These are phyloP conservation scores for Eremomyces bilateralis DNA, from an alignment of 495 filamentous ascomycete genomes.

Conservation along the genomic window DNA sequence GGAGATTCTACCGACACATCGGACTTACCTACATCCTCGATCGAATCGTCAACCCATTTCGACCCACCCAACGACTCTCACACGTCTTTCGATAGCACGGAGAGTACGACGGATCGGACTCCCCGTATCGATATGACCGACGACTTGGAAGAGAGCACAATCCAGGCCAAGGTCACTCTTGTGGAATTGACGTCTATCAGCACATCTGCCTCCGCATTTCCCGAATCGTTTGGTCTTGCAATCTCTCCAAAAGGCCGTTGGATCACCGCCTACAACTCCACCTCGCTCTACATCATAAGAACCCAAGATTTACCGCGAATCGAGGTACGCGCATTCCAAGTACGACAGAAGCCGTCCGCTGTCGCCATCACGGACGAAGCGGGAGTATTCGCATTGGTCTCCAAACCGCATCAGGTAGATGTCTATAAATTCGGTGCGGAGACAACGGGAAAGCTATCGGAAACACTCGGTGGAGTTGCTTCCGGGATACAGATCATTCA, in stretches of 20 bases:
- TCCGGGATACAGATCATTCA: slow-evolving; percentile 31
- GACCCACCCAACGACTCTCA: too few species aligned
- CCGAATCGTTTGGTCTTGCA: slow-evolving; percentile 12
- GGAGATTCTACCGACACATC: too few species aligned
- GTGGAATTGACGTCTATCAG: slow-evolving; percentile 11
- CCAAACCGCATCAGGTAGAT: slow-evolving; percentile 61
- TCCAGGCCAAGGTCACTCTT: slow-evolving; percentile 8
- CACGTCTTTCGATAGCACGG: too few species aligned
- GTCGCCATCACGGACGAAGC: slow-evolving; percentile 66
- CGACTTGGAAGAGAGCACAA: too few species aligned
- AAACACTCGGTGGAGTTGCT: background rate
- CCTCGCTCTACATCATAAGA: slow-evolving; percentile 12
- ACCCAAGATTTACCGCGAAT: slow-evolving; percentile 8
- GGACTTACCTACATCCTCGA: too few species aligned
- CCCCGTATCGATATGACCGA: too few species aligned
- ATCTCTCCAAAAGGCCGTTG: slow-evolving; percentile 11
- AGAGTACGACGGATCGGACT: too few species aligned
- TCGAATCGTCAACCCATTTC: too few species aligned
- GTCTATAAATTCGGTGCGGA: slow-evolving; percentile 45
- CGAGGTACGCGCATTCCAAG: slow-evolving; percentile 31
- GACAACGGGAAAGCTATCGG: slow-evolving; percentile 7
- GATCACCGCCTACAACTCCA: slow-evolving; percentile 9
- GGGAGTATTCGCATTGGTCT: slow-evolving; percentile 52
- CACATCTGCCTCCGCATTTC: slow-evolving; percentile 12
- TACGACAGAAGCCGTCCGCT: slow-evolving; percentile 51